phyloP scores from a whole-genome alignment of 768 basidiomycete species.

The Pulveroboletus ravenelii region DNA sequence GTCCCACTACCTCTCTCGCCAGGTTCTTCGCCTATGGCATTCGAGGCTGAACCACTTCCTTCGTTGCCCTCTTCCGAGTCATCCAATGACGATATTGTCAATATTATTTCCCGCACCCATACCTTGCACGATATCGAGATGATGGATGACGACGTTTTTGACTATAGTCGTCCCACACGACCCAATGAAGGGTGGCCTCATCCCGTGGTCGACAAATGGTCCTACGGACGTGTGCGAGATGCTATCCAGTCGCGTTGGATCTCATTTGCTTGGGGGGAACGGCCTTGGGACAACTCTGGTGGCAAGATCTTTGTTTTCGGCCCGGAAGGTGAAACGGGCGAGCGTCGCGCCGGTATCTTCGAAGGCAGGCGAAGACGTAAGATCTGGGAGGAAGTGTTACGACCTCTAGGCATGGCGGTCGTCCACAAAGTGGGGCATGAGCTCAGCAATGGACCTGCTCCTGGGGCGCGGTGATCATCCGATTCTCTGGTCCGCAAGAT shows the following conservation, averaged over 20 bases:
- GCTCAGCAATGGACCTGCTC: constrained; percentile 62
- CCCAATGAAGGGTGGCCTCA: constrained; percentile 46
- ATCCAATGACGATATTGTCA: constrained; percentile 18
- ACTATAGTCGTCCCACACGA: constrained; percentile 2
- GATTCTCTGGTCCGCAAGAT: not conserved
- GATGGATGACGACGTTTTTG: constrained; percentile 23
- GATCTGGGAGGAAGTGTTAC: constrained; percentile 62
- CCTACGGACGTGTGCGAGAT: constrained; percentile 63
- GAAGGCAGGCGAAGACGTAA: constrained; percentile 55
- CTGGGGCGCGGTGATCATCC: constrained; percentile 19
- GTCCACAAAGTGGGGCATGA: constrained; percentile 74
- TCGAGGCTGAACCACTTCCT: constrained; percentile 27
- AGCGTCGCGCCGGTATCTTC: constrained; percentile 61
- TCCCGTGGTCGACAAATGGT: constrained; percentile 59
- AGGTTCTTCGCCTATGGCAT: constrained; percentile 29
- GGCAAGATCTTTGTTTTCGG: constrained; percentile 76
- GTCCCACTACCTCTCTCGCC: constrained; percentile 50
- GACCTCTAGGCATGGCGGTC: constrained; percentile 60
- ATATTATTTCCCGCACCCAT: constrained; percentile 12
- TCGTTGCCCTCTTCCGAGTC: constrained; percentile 29
- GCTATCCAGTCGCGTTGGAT: constrained; percentile 74
- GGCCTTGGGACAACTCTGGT: constrained; percentile 54
- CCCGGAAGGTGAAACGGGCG: constrained; percentile 77
- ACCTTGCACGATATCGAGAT: constrained; percentile 26
- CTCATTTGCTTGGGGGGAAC: constrained; percentile 67